These are phyloP conservation scores for Aspergillus luchuensis DNA, from an alignment of 2,329 filamentous ascomycete genomes.

Conservation along the genomic window DNA sequence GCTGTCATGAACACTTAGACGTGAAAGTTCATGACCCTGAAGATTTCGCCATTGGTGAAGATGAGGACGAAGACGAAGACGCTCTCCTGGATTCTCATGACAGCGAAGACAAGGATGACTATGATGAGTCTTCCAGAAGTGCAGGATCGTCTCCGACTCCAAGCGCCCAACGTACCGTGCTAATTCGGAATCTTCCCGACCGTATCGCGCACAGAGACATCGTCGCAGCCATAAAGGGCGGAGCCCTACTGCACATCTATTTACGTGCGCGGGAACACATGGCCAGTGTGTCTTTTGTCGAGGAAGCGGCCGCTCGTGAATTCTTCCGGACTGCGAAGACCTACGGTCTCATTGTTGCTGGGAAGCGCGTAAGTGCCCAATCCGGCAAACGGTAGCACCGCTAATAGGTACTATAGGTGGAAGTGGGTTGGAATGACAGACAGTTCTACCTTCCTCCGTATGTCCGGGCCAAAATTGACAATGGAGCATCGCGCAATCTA, in stretches of 20 bases:
- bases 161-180: slow-evolving; percentile 45
- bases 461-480: slow-evolving; percentile 63
- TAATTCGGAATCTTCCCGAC: slow-evolving; percentile 64
- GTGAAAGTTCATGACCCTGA: not conserved
- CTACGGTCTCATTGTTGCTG: slow-evolving; percentile 68
- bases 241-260: slow-evolving; percentile 69
- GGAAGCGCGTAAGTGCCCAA: slow-evolving; percentile 61
- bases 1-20: not conserved
- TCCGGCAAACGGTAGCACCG: not conserved
- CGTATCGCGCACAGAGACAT: slow-evolving; percentile 67
- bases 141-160: slow-evolving; percentile 19
- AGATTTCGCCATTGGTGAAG: slow-evolving; percentile 2
- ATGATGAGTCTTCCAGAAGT: slow-evolving; percentile 22
- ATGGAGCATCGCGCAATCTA: slow-evolving; percentile 73
- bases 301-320: slow-evolving; percentile 61
- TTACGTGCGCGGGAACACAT: slow-evolving; percentile 60
- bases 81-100: slow-evolving; percentile 25
- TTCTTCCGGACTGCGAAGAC: slow-evolving; percentile 67
- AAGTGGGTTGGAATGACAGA: slow-evolving; percentile 68
- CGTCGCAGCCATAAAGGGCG: slow-evolving; percentile 66
- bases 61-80: slow-evolving; percentile 27
- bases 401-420: slow-evolving; percentile 54
- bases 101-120: slow-evolving; percentile 30
- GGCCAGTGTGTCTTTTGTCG: slow-evolving; percentile 70
- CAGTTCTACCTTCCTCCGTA: slow-evolving; percentile 68